Base-by-base conservation (phyloP, 2,329 filamentous ascomycete species). In the Mollisia scopiformis region DNA sequence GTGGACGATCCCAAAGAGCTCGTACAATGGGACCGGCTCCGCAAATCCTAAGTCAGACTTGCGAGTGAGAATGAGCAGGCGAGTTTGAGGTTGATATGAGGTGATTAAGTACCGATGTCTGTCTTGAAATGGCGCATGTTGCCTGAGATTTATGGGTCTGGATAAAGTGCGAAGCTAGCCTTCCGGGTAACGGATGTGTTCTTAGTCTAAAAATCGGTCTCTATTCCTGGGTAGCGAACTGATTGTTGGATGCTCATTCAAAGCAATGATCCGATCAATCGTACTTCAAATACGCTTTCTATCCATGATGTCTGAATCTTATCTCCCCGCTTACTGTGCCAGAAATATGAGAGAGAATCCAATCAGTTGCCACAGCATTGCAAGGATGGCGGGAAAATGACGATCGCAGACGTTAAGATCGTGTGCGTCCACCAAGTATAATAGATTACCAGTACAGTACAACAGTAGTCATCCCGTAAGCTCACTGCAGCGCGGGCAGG, bases 11-110 rank as follows among this genome's bases (percentile, higher is more conserved):
- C 62, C 55, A n/a, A 33, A 52, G 27, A 63, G 52, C 30, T 30
- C 16, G n/a, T 62, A 63, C 50, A 58, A 57, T 33, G 61, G 53
- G 14, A 64, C 58, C 19, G 56, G 62, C 23, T 59, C 33, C 49
- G 58, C 62, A 28, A 59, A 50, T 57, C 58, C 62, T 16, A 59
- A 59, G 28, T 46, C 35, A 30, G 21, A 52, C 6, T 35, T 59
- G 25, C 30, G 58, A n/a, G 58, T 64, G 2, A 53, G 35, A 28
- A 57, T 64, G 50, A 58, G 23, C 2, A 52, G 58, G 23, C 37
- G 61, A n/a, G n/a, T 13, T 10, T 56, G 33, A 46, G 16, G 28
- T 28, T 23, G 23, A 28, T 6, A 28, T 21, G 14, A 19, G 23
- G 39, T 25, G 19, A 25, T 46, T 6, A 25, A 23, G 21, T 23